Conservation (phyloP, 164 flowering plant species). For the Chimonanthus praecox region DNA sequence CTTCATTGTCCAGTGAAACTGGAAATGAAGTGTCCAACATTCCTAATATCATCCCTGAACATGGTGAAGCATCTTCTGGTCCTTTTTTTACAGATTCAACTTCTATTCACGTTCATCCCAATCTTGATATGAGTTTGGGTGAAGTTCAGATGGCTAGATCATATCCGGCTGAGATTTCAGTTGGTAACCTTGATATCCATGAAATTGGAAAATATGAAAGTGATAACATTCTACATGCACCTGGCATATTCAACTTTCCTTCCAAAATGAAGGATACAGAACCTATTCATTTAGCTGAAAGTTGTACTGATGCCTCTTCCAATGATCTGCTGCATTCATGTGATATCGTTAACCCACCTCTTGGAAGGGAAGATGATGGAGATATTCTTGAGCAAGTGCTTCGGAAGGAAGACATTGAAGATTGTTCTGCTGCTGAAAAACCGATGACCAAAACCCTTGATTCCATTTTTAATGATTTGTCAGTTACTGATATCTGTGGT, state of each 20-base stretch:
- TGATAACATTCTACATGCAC: conserved; percentile 11
- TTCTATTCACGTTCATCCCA: conserved; percentile 2
- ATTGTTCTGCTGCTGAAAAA: neutral
- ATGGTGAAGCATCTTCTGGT: conserved; percentile 8
- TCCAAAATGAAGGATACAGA: conserved; percentile 15
- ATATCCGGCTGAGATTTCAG: conserved; percentile 17
- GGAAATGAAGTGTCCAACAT: conserved; percentile 13
- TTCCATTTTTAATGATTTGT: conserved; percentile 11
- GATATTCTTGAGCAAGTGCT: neutral
- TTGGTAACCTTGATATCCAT: neutral
- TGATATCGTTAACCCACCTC: conserved; percentile 6
- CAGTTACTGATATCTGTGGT: neutral
- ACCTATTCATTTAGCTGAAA: conserved; percentile 15
- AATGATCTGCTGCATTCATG: conserved; percentile 1
- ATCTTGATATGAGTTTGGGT: conserved; percentile 17
- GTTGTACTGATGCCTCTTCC: conserved; percentile 6
- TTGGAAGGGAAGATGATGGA: neutral
- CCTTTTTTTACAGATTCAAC: conserved; percentile 22
- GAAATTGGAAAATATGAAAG: conserved; percentile 8
- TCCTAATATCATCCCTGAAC: neutral
- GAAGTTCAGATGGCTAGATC: conserved; percentile 14
- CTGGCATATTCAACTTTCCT: conserved; percentile 8
- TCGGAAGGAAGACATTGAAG: neutral
- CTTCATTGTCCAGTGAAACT: conserved; percentile 1
- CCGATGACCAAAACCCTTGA: neutral